Evolutionary conservation across 2,329 filamentous ascomycete species (phyloP), one percentile per base, ranked within the genome.

Genomic region (Alternaria viburni): DNA sequence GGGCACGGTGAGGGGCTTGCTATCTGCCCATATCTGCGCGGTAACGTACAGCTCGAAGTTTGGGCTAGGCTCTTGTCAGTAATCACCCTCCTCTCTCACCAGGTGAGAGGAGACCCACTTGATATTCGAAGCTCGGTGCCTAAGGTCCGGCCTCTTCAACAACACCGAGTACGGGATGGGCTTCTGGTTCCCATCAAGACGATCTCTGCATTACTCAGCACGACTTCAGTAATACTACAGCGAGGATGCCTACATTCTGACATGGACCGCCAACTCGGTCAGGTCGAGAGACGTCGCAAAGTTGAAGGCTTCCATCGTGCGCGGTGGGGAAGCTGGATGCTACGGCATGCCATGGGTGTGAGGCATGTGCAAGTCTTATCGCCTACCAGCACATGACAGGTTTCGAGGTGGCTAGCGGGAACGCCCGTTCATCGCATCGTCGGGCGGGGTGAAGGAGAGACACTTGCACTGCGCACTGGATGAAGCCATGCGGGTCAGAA

Each of bases 41-140:
- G 94, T 97, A 52, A 97, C 90, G 76, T 95, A 97, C 51, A 99
- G 89, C 78, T 99, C 96, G 25, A 93, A 97, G 77, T 91, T 84
- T 1, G 90, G 84, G 79, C 92, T 93, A 67, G 6, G 10, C n/a
- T 15, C 19, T 46, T 10, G 17, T 72, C 54, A 68, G 57, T 55
- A 43, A 12, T 30, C 5, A 6, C 19, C 12, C 26, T 13, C 23
- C 8, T 45, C 54, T 32, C 28, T 36, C 43, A 51, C 52, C 6
- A 8, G 49, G 32, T 12, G 23, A 26, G 8, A 46, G 23, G 41
- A 19, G 17, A 68, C 74, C 59, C 76, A 91, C 90, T 87, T 93
- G 66, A 90, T 88, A 74, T 95, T 96, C 19, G 95, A 97, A 54
- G 93, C 95, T 59, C 96, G 87, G 77, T 98, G 92, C 68, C 93